phyloP scores from a whole-genome alignment of 1,139 yeast species.

The Lodderomyces orthopsilosis region DNA sequence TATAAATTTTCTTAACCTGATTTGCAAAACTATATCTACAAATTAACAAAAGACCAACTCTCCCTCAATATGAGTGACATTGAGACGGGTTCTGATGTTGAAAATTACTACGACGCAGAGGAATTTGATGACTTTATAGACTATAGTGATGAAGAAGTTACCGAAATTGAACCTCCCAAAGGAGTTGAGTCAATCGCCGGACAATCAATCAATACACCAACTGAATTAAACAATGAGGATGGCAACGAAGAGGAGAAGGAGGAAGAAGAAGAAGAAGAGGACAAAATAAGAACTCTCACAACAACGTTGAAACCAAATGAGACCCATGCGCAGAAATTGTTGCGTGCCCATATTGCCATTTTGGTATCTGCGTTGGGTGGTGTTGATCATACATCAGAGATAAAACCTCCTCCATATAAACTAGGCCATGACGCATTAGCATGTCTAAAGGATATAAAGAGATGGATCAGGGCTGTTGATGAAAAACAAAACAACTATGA shows the following conservation, averaged over 20 bases:
- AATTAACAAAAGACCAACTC: too few relatives aligned
- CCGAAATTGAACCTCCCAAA: neutral
- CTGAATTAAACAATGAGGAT: neutral
- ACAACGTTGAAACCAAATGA: slow-evolving; percentile 34
- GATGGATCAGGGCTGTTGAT: slow-evolving; percentile 86
- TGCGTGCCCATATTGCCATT: slow-evolving; percentile 67
- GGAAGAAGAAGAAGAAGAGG: slow-evolving; percentile 20
- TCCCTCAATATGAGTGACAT: slow-evolving; percentile 9
- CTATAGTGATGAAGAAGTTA: slow-evolving; percentile 11
- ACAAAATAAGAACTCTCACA: slow-evolving; percentile 30
- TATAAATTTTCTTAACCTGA: too few relatives aligned
- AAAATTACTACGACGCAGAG: slow-evolving; percentile 14
- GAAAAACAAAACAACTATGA: slow-evolving; percentile 66
- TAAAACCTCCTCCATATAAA: slow-evolving; percentile 54
- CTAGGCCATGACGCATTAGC: slow-evolving; percentile 91
- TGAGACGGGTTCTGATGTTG: slow-evolving; percentile 21
- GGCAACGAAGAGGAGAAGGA: slow-evolving; percentile 8
- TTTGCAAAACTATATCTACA: too few relatives aligned
- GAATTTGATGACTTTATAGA: slow-evolving; percentile 14
- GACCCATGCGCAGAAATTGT: slow-evolving; percentile 40
- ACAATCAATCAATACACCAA: neutral
- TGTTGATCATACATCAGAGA: slow-evolving; percentile 53
- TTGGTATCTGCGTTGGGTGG: slow-evolving; percentile 84
- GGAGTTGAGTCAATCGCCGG: neutral
- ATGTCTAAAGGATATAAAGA: slow-evolving; percentile 80